Base-by-base conservation (phyloP, 805 yeast genomes). In the Ogataea pignaliae region DNA sequence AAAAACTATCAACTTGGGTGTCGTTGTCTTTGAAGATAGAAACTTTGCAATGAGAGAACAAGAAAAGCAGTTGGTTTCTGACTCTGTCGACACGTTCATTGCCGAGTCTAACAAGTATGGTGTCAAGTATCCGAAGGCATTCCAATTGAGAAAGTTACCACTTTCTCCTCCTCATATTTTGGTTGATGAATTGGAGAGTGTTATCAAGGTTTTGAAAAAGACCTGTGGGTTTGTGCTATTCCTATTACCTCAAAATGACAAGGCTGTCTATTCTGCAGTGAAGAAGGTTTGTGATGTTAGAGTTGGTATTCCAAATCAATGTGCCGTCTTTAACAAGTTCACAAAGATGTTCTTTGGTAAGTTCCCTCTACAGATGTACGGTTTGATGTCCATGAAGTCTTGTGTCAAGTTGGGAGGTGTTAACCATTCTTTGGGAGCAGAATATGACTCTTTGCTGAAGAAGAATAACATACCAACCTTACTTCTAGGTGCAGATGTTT, bases 321-420 rank as follows among this genome's bases (percentile, higher is more conserved):
- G 65, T 46, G 58, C 60, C 17, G 46, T 57, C 36, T 45, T 51
- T 16, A 51, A 50, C 39, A 62, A 61, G 40, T 59, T 63, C 29
- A 50, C 59, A 17, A 57, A 49, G 37, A 48, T 40, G 32, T 47
- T 40, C 14, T 50, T 55, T 42, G 51, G 51, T 40, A 47, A 50
- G 42, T 63, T 55, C 44, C 60, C 55, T 46, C 29, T 44, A 12
- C 50, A 55, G 39, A 63, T 63, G 56, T 56, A 58, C 39, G 65
- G 65, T 7, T 53, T 63, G 32, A 62, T 61, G 47, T 55, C 60
- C 15, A 56, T 62, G 60, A 62, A 62, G 47, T 45, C 63, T 10
- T 61, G 64, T 43, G 46, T 56, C 18, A 62, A 62, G 39, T 48
- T 62, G 13, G 67, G 66, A 29, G 67, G 67, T 34, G 40, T 49